These are phyloP conservation scores for Tuber calosporum DNA, from an alignment of 495 filamentous ascomycete genomes.

Conservation along the genomic window DNA sequence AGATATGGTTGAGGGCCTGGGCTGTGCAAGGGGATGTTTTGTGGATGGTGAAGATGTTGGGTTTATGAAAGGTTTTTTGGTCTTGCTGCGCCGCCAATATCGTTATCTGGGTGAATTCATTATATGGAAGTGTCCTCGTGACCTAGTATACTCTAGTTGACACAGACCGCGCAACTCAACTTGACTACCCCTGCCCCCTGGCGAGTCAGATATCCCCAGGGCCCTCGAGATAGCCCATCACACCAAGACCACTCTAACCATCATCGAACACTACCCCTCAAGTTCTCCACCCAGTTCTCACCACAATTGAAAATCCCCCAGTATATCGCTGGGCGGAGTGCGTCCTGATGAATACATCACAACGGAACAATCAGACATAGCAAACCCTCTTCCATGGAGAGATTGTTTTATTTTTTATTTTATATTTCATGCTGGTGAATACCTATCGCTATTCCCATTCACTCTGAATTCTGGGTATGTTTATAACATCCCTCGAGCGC, in stretches of 20 bases:
- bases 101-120: neutral
- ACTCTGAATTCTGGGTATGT: no score
- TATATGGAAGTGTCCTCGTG: neutral
- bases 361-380: no score
- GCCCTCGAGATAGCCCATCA: neutral
- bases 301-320: no score
- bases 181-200: neutral
- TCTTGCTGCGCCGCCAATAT: no score
- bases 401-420: no score
- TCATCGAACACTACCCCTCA: neutral
- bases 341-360: no score
- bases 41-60: neutral
- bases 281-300: no score
- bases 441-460: no score
- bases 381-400: no score
- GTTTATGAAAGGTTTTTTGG: neutral
- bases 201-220: neutral
- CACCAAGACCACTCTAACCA: neutral
- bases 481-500: no score
- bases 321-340: no score
- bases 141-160: neutral
- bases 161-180: neutral
- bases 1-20: neutral
- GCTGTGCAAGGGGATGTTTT: neutral
- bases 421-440: no score